Conservation (phyloP, 2,329 filamentous ascomycete genomes). For the Penicillium olsonii region DNA sequence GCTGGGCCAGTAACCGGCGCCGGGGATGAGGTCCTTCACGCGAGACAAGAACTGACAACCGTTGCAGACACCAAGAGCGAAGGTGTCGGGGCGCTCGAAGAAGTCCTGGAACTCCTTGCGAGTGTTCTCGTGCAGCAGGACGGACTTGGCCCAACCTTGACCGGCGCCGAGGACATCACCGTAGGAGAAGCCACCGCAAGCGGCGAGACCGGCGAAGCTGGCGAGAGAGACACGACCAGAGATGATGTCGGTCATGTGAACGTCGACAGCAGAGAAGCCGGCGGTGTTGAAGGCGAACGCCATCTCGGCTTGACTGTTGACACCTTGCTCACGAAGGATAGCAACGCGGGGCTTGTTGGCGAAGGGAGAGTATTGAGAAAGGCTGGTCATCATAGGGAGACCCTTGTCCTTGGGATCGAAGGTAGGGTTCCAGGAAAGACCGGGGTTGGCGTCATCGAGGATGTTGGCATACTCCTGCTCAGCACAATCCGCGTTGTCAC, state of each 20-base stretch:
- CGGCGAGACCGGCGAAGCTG: constrained; percentile 83
- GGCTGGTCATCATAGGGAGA: constrained; percentile 65
- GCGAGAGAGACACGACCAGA: constrained; percentile 76
- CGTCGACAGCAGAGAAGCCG: constrained; percentile 87
- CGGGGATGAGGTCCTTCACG: constrained; percentile 80
- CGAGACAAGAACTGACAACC: constrained; percentile 93
- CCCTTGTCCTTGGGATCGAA: constrained; percentile 78
- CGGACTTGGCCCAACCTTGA: constrained; percentile 92
- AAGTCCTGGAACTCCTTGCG: constrained; percentile 79
- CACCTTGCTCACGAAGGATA: constrained; percentile 91
- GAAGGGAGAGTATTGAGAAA: constrained; percentile 60
- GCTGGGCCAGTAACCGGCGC: constrained; percentile 77
- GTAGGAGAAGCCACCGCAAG: constrained; percentile 97
- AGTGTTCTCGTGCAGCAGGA: constrained; percentile 76
- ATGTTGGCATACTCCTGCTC: constrained; percentile 80
- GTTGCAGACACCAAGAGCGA: constrained; percentile 93
- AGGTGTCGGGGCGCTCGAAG: constrained; percentile 86
- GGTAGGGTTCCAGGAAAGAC: constrained; percentile 78
- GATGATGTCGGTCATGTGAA: constrained; percentile 94
- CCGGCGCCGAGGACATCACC: constrained; percentile 92
- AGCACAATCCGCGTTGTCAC: constrained; percentile 85
- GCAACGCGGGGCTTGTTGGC: constrained; percentile 74
- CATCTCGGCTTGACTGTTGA: constrained; percentile 97
- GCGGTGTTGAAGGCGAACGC: constrained; percentile 91
- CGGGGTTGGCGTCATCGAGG: constrained; percentile 73